Base-by-base conservation (phyloP, 495 filamentous ascomycete species). In the Bryoglossum gracile region DNA sequence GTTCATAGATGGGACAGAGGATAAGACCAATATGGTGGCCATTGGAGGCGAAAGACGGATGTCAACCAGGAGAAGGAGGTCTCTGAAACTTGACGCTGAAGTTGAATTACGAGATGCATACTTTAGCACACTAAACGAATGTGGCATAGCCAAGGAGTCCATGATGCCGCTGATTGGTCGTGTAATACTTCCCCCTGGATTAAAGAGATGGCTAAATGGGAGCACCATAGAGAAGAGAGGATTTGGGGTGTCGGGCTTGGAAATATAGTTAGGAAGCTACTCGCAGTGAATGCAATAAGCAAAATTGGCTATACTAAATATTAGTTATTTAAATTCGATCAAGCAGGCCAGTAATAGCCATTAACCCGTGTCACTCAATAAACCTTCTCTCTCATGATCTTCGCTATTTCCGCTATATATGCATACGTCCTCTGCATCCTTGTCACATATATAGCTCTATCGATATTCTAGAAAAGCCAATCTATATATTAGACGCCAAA, bases 11-110 rank as follows among this genome's bases (percentile, higher is more conserved):
- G 22, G 22, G 14, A 32, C 43, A 4, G 25, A 46, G 30, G 43
- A 46, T 46, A 25, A 46, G 43, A 46, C 22, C 26, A 33, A 30
- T 35, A 46, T 46, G 43, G 43, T 46, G 43, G 43, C 23, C 43
- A 46, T 33, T 46, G 43, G 43, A 46, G 23, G 25, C 40, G 11
- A 46, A 46, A 22, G 43, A 35, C 14, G 24, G 43, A 46, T 46
- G 40, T 28, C 40, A 43, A 23, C 40, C 19, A 43, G 40, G 40
- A 43, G 16, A 24, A 43, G 40, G 40, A 43, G 40, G 40, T 43
- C 18, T 43, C 23, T 43, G 40, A 43, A 43, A 24, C 40, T 43
- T 32, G 28, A 32, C 13, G 28, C 28, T 32, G 28, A 32, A 32
- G 28, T 32, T 32, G 28, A 32, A 32, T 32, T 32, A 13, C 28